Percentiles rank a stretch among this genome's conserved stretches.
These are phyloP conservation scores for Vaccinium myrtillus DNA, from an alignment of 148 eudicot species.

Conservation along the genomic window DNA sequence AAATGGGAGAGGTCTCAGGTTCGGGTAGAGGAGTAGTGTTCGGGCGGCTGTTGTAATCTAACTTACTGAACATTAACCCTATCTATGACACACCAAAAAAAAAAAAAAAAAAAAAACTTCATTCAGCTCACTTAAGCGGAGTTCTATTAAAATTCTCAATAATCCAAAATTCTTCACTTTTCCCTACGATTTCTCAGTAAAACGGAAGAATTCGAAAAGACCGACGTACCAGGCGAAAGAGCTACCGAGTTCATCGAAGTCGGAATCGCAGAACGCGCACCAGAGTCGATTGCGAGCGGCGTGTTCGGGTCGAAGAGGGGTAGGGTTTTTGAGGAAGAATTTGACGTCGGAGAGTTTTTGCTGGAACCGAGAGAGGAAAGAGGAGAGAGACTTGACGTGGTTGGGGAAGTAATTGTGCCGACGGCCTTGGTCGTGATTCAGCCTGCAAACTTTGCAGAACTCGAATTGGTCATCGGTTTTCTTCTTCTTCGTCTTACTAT, in stretches of 20 bases:
- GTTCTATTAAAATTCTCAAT: not conserved
- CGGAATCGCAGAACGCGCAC: conserved; percentile 79
- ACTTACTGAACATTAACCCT: no score
- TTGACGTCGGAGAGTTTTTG: conserved; percentile 46
- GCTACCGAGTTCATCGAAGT: conserved; percentile 41
- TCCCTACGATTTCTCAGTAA: not conserved
- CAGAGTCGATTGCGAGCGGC: conserved; percentile 47
- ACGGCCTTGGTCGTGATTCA: conserved; percentile 82
- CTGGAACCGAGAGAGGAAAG: conserved; percentile 63
- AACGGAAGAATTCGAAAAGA: not conserved
- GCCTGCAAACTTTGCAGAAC: conserved; percentile 67
- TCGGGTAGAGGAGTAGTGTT: no score
- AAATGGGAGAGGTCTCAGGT: no score
- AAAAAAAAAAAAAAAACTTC: no score
- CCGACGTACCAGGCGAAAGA: conserved; percentile 51
- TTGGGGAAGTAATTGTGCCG: conserved; percentile 75
- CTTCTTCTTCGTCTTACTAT: conserved; percentile 10
- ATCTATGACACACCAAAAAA: no score
- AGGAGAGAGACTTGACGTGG: conserved; percentile 64
- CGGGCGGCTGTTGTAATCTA: no score
- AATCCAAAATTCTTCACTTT: not conserved
- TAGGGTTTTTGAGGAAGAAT: conserved; percentile 59
- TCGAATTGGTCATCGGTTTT: conserved; percentile 34
- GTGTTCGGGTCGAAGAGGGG: conserved; percentile 27
- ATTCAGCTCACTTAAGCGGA: not conserved